Base-by-base conservation (phyloP, 1,139 yeast species). In the Kodamaea derodonti region DNA sequence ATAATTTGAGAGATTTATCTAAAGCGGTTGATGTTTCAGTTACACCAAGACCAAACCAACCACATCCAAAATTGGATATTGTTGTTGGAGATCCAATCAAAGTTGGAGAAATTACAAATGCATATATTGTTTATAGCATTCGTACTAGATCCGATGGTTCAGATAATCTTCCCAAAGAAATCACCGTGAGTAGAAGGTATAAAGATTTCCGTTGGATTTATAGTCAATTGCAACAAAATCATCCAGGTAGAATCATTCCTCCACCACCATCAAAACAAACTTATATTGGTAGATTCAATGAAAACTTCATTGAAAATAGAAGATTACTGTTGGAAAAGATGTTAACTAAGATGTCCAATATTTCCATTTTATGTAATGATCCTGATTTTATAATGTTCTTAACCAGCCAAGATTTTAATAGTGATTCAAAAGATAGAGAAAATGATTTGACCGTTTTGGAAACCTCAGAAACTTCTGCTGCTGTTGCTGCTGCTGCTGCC, bases 241-340 rank as follows among this genome's bases (percentile, higher is more conserved):
- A 92, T 52, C 95, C 95, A 20, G 98, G 98, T 1, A 69, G 75
- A 38, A 83, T 94, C 27, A 81, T 94, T 18, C 98, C 98, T 1
- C 96, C 98, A 0, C 97, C 98, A 9, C 98, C 99, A 1, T 86
- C 87, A 25, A 94, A 94, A 53, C 97, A 92, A 58, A 85, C 87
- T 0, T 68, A 67, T 35, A 83, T 90, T 39, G 97, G 96, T 3
- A 69, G 95, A 44, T 84, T 83, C 60, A 86, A 87, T 51, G 90
- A 85, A 46, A 88, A 81, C 49, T 88, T 92, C 51, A 80, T 92
- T 35, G 97, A 90, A 54, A 79, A 78, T 45, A 75, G 98, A 58
- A 69, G 97, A 40, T 65, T 80, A 27, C 87, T 94, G n/a, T 68
- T 92, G 55, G 97, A 90, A 52, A 78, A 75, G 45, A 94, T 92